Evolutionary conservation across 176 grass and related monocot genomes (phyloP), one percentile per base, ranked within the genome.

Genomic region (Rhynchospora pubera): DNA sequence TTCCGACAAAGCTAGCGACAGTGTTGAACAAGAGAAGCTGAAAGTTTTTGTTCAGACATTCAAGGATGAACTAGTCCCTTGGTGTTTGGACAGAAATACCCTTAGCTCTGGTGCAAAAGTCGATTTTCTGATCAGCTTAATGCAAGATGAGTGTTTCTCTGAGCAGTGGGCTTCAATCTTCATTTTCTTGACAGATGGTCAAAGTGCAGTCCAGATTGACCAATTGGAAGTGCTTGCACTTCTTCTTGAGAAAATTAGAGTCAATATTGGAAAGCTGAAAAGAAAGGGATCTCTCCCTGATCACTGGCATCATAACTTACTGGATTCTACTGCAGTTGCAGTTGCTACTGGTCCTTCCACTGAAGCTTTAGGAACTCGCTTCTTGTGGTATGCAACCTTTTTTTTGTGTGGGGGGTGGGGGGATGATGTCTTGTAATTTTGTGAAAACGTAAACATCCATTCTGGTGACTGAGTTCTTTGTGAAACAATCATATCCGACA

Each of bases 101-200:
- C 77, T 65, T 67, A 88, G 85, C 18, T 85, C 65, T 83, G 86
- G 57, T 74, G 82, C 85, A 79, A 94, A 98, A 85, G 90, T 98
- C 34, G 92, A 94, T 86, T 77, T 98, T 28, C 68, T 98, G 65
- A 84, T 98, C 77, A 76, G 85, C 77, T 97, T 94, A 85, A 84
- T 94, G 84, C 83, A 89, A 93, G 92, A 94, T 1, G 81, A 93
- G 65, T 94, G 66, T 53, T 98, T 94, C 76, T 85, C 77, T 89
- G 90, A 94, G 4, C 92, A 98, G 73, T 93, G 92, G 95, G 76
- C 51, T 79, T 87, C 66, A 53, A 83, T 97, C 45, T 80, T 98
- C 23, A 86, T 83, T 79, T 86, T 88, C 75, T 72, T 73, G 42
- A 80, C 68, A 79, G 21, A 84, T 62, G 82, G 83, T 60, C 79